Conservation (phyloP, 805 yeast species). For the Ogataea neopini region DNA sequence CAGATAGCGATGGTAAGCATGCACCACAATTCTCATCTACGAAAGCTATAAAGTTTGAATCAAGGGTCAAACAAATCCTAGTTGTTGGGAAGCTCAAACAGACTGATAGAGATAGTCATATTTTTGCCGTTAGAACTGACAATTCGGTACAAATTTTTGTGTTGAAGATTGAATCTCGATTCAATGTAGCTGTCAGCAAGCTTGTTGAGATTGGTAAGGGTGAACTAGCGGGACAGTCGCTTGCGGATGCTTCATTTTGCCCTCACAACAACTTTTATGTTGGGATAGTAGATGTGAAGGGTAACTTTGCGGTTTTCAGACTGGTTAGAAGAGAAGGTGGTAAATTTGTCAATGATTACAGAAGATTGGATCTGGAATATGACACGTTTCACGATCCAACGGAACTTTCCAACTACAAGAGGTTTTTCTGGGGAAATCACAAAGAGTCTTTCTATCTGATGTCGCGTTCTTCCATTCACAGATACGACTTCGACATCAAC, state of each 20-base stretch:
- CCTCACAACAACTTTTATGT: slow-evolving; percentile 43
- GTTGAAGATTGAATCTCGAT: slow-evolving; percentile 18
- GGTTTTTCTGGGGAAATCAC: slow-evolving; percentile 46
- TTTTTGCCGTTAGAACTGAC: slow-evolving; percentile 35
- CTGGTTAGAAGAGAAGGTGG: slow-evolving; percentile 14
- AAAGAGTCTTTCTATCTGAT: slow-evolving; percentile 35
- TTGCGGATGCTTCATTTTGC: slow-evolving; percentile 45
- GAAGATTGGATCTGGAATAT: slow-evolving; percentile 6
- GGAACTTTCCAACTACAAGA: slow-evolving; percentile 59
- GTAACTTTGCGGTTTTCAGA: slow-evolving; percentile 49
- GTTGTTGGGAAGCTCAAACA: slow-evolving; percentile 14
- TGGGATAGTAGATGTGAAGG: slow-evolving; percentile 50
- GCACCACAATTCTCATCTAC: slow-evolving; percentile 17
- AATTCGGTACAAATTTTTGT: slow-evolving; percentile 31
- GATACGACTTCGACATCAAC: slow-evolving; percentile 32
- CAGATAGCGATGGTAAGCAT: not conserved
- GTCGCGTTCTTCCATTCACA: slow-evolving; percentile 46
- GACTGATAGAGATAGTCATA: slow-evolving; percentile 15
- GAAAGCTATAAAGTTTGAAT: slow-evolving; percentile 18
- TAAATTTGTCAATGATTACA: not conserved
- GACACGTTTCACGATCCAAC: slow-evolving; percentile 41
- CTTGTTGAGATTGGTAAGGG: slow-evolving; percentile 27
- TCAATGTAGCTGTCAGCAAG: slow-evolving; percentile 15
- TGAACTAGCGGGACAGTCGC: slow-evolving; percentile 26
- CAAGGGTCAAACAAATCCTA: slow-evolving; percentile 37